Evolutionary conservation across 768 basidiomycete species (phyloP).

Genomic region (Termitomyces sp.): DNA sequence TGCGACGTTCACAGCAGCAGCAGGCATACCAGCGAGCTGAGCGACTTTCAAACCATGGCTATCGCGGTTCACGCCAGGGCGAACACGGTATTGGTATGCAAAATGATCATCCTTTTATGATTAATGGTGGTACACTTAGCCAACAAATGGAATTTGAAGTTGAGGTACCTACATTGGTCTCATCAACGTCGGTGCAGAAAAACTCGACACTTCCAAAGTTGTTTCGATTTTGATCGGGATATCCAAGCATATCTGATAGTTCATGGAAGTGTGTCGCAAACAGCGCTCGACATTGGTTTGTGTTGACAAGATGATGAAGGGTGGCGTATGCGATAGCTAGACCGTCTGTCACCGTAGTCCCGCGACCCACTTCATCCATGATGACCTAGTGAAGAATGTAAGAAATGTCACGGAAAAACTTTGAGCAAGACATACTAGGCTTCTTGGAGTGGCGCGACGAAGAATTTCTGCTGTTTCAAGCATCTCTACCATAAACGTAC

Average conservation of each 20-base stretch:
- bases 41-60: conserved; percentile 93
- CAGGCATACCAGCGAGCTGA: conserved; percentile 78
- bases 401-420: neutral
- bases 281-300: conserved; percentile 74
- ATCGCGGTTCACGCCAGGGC: conserved; percentile 81
- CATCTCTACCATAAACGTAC: conserved; percentile 99
- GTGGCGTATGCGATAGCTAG: conserved; percentile 91
- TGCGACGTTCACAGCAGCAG: conserved; percentile 54
- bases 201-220: conserved; percentile 65
- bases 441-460: conserved; percentile 71
- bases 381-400: conserved; percentile 60
- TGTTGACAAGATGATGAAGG: conserved; percentile 69
- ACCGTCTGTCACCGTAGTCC: conserved; percentile 89
- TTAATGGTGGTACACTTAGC: neutral
- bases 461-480: conserved; percentile 91
- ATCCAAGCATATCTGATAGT: conserved; percentile 77
- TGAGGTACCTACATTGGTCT: conserved; percentile 52
- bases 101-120: conserved; percentile 62
- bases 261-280: conserved; percentile 99
- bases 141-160: neutral
- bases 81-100: conserved; percentile 76
- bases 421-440: conserved; percentile 52
- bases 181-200: conserved; percentile 86
- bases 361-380: conserved; percentile 99
- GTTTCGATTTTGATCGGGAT: conserved; percentile 36